phyloP scores from a whole-genome alignment of 768 basidiomycete genomes.

The Agrocybe pediades region DNA sequence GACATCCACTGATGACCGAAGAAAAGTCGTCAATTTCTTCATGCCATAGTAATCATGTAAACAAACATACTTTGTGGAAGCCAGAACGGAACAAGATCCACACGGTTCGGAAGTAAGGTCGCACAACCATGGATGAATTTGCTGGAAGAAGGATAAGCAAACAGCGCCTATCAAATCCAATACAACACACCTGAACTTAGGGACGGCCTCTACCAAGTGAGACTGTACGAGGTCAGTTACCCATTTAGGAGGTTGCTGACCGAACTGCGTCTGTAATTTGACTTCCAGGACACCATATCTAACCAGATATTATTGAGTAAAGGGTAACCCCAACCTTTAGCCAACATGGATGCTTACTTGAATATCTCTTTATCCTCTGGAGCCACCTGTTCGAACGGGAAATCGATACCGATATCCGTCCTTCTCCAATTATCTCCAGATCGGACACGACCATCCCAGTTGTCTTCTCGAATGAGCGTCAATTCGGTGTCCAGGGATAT shows the following conservation, averaged over 20 bases:
- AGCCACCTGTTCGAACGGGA: constrained; percentile 79
- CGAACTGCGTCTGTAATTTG: constrained; percentile 94
- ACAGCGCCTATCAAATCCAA: not conserved
- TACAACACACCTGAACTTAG: constrained; percentile 82
- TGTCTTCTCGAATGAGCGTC: constrained; percentile 92
- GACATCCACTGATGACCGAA: constrained; percentile 69
- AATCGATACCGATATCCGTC: constrained; percentile 90
- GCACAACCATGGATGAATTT: constrained; percentile 98
- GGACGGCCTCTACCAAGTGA: constrained; percentile 95
- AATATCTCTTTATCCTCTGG: constrained; percentile 89
- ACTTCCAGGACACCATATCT: constrained; percentile 95
- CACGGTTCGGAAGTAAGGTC: constrained; percentile 87
- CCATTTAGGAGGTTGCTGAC: constrained; percentile 96
- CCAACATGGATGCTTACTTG: constrained; percentile 55
- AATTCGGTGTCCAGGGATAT: constrained; percentile 98
- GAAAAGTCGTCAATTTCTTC: not conserved
- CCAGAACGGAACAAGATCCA: constrained; percentile 98
- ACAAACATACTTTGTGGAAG: constrained; percentile 79
- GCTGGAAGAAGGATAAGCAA: constrained; percentile 36
- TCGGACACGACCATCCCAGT: constrained; percentile 86
- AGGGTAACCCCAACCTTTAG: not conserved
- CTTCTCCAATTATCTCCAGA: constrained; percentile 91
- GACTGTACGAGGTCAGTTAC: constrained; percentile 94
- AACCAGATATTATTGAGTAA: not conserved
- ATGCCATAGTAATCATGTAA: not conserved